phyloP scores from a whole-genome alignment of 2,329 filamentous ascomycete species.

The Alternaria brassicae region DNA sequence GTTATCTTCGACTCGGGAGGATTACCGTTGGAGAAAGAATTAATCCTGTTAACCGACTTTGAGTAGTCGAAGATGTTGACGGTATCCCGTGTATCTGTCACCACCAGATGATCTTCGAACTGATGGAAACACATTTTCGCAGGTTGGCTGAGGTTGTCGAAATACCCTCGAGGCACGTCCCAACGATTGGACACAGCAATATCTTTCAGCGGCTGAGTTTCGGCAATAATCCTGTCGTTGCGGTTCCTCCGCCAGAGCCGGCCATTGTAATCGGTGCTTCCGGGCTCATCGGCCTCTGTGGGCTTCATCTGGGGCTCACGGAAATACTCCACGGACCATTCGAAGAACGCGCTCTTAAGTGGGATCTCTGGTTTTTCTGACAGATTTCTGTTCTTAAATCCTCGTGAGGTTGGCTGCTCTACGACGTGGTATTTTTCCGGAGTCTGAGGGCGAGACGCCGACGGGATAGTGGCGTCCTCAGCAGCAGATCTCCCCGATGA shows the following conservation, averaged over 20 bases:
- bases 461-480: conserved; percentile 68
- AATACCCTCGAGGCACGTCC: conserved; percentile 81
- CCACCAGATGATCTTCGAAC: conserved; percentile 93
- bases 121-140: conserved; percentile 96
- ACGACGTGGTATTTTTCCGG: conserved; percentile 73
- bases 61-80: conserved; percentile 84
- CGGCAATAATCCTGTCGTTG: conserved; percentile 89
- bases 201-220: conserved; percentile 92
- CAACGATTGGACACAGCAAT: conserved; percentile 85
- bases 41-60: conserved; percentile 69
- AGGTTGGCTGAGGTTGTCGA: conserved; percentile 89
- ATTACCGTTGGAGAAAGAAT: conserved; percentile 93
- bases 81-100: conserved; percentile 91
- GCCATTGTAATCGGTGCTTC: conserved; percentile 95
- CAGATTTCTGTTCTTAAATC: conserved; percentile 70
- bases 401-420: conserved; percentile 78
- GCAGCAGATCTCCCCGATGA: conserved; percentile 56
- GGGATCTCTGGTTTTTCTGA: conserved; percentile 71
- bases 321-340: conserved; percentile 98
- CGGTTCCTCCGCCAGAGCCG: conserved; percentile 89
- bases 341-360: conserved; percentile 81
- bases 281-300: conserved; percentile 93
- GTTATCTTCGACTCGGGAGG: conserved; percentile 90
- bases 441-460: conserved; percentile 72
- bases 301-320: conserved; percentile 98